phyloP scores from a whole-genome alignment of 2,329 filamentous ascomycete species.

The Calonectria henricotiae region DNA sequence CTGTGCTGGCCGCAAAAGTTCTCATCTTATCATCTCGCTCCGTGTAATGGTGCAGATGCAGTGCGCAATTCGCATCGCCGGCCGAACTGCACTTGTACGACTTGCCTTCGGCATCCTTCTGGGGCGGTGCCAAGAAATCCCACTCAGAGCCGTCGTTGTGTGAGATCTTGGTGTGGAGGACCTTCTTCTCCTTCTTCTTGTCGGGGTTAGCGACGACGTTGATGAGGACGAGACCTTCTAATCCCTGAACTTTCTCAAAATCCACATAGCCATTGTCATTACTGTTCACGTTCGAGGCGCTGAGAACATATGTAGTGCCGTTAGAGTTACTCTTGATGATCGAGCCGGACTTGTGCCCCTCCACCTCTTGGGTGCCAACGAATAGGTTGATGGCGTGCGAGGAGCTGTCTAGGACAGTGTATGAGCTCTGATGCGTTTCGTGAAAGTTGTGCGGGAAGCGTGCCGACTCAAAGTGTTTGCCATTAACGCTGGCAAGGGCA shows the following conservation, averaged over 20 bases:
- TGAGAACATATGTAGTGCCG: slow-evolving; percentile 93
- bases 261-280: slow-evolving; percentile 86
- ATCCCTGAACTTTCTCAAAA: slow-evolving; percentile 93
- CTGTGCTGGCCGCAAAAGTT: slow-evolving; percentile 90
- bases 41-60: slow-evolving; percentile 97
- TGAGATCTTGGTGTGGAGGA: slow-evolving; percentile 90
- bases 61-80: slow-evolving; percentile 79
- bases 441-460: slow-evolving; percentile 90
- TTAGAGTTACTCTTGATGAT: slow-evolving; percentile 99
- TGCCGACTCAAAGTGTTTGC: slow-evolving; percentile 84
- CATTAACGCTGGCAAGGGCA: slow-evolving; percentile 89
- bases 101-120: slow-evolving; percentile 80
- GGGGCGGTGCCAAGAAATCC: slow-evolving; percentile 82
- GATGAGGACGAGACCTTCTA: slow-evolving; percentile 91
- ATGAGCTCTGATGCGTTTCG: slow-evolving; percentile 83
- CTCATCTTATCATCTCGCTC: slow-evolving; percentile 87
- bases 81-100: slow-evolving; percentile 77
- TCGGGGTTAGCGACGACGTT: slow-evolving; percentile 87
- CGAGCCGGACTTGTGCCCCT: slow-evolving; percentile 82
- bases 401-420: slow-evolving; percentile 95
- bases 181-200: slow-evolving; percentile 85
- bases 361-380: slow-evolving; percentile 81
- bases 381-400: slow-evolving; percentile 96
- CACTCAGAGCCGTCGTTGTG: slow-evolving; percentile 97
- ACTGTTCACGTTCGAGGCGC: slow-evolving; percentile 85